Evolutionary conservation across 208 protist species (phyloP), one percentile per base, ranked within the genome.

Genomic region (Polymyxa betae): DNA sequence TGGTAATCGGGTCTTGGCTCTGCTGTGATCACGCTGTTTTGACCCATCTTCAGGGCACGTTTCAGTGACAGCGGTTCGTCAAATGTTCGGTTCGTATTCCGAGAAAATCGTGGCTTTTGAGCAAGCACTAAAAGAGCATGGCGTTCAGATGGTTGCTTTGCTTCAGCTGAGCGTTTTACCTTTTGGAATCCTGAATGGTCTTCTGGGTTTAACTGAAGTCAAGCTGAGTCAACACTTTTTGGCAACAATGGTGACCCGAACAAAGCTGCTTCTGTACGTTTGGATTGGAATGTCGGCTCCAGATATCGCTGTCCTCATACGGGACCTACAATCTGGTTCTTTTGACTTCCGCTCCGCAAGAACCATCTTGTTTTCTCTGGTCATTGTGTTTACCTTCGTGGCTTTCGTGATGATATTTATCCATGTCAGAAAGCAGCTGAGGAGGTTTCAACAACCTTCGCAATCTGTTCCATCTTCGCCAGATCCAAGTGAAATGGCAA

Each of bases 81-180:
- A 82, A 82, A 5, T 5, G 40, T 35, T 82, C 16, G 72, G 72
- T 5, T 20, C 16, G 40, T 82, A 82, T 43, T 35, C 72, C 16
- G n/a, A 35, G 10, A 12, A 5, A 35, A 40, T 82, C 72, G 5
- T n/a, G 40, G 72, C 72, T 16, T 5, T 35, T n/a, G 16, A 82
- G 40, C 16, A 43, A 35, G 5, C 72, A 12, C n/a, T 82, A 16
- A n/a, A 40, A 5, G 72, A 82, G 5, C n/a, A 35, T 35, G 72
- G 72, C 10, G 5, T 40, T n/a, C 5, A 5, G 16, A n/a, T 20
- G 40, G 72, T 82, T n/a, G 72, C n/a, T n/a, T 35, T 82, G n/a
- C 12, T 82, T 5, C 72, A 82, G 40, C 72, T 82, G 16, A 82
- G 72, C 72, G 12, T 82, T 35, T n/a, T 82, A 20, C 72, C 72